Base-by-base conservation (phyloP, 345 rosid species). In the Triadica sebifera region DNA sequence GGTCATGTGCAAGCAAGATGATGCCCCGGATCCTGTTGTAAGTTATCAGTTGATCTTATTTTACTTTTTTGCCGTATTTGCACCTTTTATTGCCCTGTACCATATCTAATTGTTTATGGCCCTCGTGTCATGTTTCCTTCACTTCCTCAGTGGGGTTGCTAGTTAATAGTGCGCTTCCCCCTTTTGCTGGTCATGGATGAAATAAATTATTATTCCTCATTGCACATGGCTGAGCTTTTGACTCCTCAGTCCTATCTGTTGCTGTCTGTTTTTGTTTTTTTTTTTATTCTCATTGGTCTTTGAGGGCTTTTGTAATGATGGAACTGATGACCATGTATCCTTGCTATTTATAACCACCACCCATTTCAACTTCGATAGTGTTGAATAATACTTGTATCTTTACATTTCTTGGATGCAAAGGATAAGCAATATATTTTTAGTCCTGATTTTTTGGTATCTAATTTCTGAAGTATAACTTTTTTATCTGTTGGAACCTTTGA, bases 1-100 rank as follows among this genome's bases (percentile, higher is more conserved):
- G 99, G 87, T 96, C 85, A 96, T 96, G 99, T 96, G 99, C 93
- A 96, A 96, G 86, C 98, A 96, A 88, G 99, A 96, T 85, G 99
- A 93, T 80, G 98, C 95, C 45, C 98, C 97, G 0, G 98, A 96
- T 84, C 95, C 98, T 80, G 72, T 93, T 82, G 99, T 91, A 85
- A 83, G 93, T 78, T 34, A 29, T 75, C 37, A 12, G 51, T 65
- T 53, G 8, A 57, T 69, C 53, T 61, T 78, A 52, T 75, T 61
- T 58, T 11, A 22, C 46, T 24, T 64, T 67, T 52, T 69, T 16
- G 65, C 41, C 65, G n/a, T n/a, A 19, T 74, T 73, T 57, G 71
- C 10, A 3, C 69, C 10, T 52, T 65, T 78, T 65, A 46, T 74
- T 68, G 77, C 74, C 80, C 71, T 60, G 67, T 82, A 71, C 64